Evolutionary conservation across 805 yeast species (phyloP).

Genomic region (Yarrowia osloensis): DNA sequence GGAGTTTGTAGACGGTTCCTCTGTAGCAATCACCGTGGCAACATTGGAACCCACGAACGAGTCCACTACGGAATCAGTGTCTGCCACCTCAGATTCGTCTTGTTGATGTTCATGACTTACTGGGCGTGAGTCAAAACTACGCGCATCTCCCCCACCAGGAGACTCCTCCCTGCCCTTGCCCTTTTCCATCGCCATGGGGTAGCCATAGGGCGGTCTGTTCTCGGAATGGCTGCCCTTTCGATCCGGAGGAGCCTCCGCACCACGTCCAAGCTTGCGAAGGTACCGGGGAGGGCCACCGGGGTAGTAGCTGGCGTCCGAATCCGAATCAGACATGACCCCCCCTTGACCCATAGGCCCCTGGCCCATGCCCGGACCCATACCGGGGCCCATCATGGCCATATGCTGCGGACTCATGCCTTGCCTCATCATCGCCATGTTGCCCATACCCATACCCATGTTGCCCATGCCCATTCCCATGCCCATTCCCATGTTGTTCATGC

Average conservation of each 20-base stretch:
- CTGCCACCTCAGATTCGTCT: background rate
- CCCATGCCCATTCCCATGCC: background rate
- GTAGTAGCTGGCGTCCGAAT: constrained; percentile 12
- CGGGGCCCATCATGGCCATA: constrained; percentile 2
- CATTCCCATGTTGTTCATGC: background rate
- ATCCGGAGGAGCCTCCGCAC: background rate
- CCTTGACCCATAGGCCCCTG: background rate
- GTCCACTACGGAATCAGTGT: background rate
- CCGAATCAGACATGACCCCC: background rate
- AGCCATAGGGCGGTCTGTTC: constrained; percentile 17
- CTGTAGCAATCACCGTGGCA: constrained; percentile 1
- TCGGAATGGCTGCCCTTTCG: background rate
- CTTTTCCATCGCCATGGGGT: constrained; percentile 4
- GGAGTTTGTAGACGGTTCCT: background rate
- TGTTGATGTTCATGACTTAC: background rate
- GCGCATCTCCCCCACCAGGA: background rate
- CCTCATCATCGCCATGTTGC: constrained; percentile 18
- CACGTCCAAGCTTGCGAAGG: background rate
- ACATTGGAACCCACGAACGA: constrained; percentile 1
- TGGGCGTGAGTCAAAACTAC: constrained; percentile 27
- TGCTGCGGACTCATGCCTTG: constrained; percentile 13
- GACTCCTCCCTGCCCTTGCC: constrained; percentile 11
- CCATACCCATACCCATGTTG: constrained; percentile 6
- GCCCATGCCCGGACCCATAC: constrained; percentile 3
- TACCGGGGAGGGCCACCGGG: constrained; percentile 22